Evolutionary conservation across 2,329 filamentous ascomycete genomes (phyloP).

Genomic region (Beauveria brongniartii): DNA sequence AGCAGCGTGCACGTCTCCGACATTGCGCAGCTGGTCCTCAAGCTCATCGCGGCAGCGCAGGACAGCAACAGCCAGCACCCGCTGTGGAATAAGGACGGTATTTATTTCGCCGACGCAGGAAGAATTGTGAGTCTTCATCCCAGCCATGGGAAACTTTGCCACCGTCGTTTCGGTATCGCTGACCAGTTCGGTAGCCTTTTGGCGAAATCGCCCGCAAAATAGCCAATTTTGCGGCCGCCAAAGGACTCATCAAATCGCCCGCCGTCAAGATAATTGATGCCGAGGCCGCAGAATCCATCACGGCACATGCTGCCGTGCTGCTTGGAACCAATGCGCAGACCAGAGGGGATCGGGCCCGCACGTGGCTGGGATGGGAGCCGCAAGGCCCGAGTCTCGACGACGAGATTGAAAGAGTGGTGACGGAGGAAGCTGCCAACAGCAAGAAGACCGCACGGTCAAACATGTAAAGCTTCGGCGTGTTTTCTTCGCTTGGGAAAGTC

Average conservation of each 20-base stretch:
- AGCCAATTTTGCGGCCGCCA: neutral
- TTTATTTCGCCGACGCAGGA: conserved; percentile 20
- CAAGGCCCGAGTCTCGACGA: neutral
- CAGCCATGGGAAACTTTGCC: neutral
- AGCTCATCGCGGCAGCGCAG: conserved; percentile 21
- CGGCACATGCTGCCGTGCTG: conserved; percentile 1
- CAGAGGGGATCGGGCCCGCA: neutral
- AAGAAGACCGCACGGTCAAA: neutral
- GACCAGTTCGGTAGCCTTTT: neutral
- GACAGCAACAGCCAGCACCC: conserved; percentile 10
- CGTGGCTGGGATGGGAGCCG: conserved; percentile 1
- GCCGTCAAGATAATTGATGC: neutral
- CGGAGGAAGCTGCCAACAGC: neutral
- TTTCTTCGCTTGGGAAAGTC: neutral
- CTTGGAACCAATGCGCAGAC: conserved; percentile 7
- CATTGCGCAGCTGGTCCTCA: conserved; percentile 22
- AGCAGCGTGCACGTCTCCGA: conserved; percentile 39
- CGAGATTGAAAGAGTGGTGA: neutral
- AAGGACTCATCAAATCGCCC: neutral
- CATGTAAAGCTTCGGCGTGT: neutral
- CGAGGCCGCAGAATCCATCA: neutral
- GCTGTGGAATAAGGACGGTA: conserved; percentile 25
- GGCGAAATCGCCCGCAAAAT: neutral
- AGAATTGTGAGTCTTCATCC: neutral
- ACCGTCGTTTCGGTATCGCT: neutral